Conservation (phyloP, 805 yeast genomes). For the Cyberlindnera xylosilytica region DNA sequence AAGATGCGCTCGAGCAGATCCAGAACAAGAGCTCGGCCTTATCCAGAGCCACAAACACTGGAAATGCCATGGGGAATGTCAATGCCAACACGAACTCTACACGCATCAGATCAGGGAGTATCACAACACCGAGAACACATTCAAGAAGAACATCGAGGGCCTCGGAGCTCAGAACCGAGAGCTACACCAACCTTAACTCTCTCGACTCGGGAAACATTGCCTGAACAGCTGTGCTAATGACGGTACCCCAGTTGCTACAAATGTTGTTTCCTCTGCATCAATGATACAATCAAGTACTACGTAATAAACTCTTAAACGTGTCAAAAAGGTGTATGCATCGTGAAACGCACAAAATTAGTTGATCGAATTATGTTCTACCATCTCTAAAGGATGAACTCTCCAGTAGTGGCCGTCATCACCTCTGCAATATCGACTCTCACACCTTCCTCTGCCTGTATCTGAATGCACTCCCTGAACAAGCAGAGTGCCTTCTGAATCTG, state of each 20-base stretch:
- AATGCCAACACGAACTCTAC: background rate
- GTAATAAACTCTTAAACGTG: too few relatives aligned
- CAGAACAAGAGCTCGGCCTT: too few relatives aligned
- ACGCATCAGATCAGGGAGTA: constrained; percentile 3
- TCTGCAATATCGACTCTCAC: background rate
- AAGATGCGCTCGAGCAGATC: constrained; percentile 11
- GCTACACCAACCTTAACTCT: constrained; percentile 8
- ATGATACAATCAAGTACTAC: too few relatives aligned
- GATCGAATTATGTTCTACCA: too few relatives aligned
- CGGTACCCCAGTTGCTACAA: too few relatives aligned
- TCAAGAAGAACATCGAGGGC: constrained; percentile 9
- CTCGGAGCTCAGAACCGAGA: constrained; percentile 10
- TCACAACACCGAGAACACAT: background rate
- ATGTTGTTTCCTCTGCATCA: too few relatives aligned
- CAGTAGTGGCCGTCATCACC: background rate
- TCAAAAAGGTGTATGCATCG: too few relatives aligned
- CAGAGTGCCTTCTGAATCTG: background rate
- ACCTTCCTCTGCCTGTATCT: background rate
- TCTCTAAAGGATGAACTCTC: background rate
- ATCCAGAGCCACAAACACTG: too few relatives aligned
- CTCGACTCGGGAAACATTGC: too few relatives aligned
- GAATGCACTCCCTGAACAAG: background rate
- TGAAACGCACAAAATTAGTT: too few relatives aligned
- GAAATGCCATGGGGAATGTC: too few relatives aligned
- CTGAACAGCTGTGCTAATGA: too few relatives aligned